Conservation (phyloP, 768 basidiomycete genomes). For the Phaffia australis region DNA sequence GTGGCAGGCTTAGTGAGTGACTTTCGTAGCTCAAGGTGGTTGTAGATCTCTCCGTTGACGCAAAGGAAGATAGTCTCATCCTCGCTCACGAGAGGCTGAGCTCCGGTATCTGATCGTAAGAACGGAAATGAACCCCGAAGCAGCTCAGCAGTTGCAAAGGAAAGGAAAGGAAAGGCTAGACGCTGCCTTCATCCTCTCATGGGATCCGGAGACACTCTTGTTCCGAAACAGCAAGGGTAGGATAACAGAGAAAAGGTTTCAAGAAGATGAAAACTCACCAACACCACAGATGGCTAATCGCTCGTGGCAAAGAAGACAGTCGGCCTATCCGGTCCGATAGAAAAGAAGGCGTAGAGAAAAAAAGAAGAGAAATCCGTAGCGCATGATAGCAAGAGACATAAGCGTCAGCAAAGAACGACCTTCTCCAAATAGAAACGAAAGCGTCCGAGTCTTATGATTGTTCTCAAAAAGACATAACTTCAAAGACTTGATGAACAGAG, state of each 20-base stretch:
- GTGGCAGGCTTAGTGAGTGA: slow-evolving; percentile 50
- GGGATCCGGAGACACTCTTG: background rate
- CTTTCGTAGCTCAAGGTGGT: slow-evolving; percentile 71
- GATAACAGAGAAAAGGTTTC: background rate
- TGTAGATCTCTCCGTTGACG: slow-evolving; percentile 99
- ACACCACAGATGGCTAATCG: slow-evolving; percentile 96
- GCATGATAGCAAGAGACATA: no score
- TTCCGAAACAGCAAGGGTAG: background rate
- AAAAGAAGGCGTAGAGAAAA: no score
- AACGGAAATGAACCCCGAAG: background rate
- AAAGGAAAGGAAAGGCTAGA: slow-evolving; percentile 33
- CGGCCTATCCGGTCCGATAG: slow-evolving; percentile 25
- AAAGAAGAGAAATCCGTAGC: no score
- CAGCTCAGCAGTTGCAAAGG: background rate
- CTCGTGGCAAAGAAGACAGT: slow-evolving; percentile 80
- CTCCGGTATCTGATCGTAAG: slow-evolving; percentile 65
- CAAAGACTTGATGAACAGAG: no score
- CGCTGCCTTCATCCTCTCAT: background rate
- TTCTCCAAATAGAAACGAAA: no score
- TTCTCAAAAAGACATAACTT: no score
- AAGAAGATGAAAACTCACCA: slow-evolving; percentile 46
- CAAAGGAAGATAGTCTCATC: slow-evolving; percentile 73
- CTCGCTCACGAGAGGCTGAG: slow-evolving; percentile 80
- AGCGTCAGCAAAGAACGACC: no score
- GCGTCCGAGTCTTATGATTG: no score